These are phyloP conservation scores for Apiospora marii DNA, from an alignment of 2,329 filamentous ascomycete genomes.

Conservation along the genomic window DNA sequence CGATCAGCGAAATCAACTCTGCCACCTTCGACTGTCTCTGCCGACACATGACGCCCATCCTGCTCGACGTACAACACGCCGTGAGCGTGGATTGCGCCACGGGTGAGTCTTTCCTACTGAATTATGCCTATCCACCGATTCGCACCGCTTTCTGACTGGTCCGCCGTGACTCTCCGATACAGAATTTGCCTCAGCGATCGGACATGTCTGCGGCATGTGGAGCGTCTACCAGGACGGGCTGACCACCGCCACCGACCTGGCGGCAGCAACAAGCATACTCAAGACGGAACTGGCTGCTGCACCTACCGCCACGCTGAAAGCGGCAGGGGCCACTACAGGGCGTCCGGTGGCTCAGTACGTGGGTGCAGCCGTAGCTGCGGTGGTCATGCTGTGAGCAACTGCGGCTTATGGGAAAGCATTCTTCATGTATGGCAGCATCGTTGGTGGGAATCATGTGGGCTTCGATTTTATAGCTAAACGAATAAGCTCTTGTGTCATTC, in stretches of 20 bases:
- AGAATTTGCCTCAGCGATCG: constrained; percentile 3
- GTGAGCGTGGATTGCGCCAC: not conserved
- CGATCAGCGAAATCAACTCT: not conserved
- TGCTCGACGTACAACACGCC: not conserved
- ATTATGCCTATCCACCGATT: too few relatives aligned
- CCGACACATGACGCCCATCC: not conserved
- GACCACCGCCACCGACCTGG: not conserved
- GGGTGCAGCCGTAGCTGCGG: not conserved
- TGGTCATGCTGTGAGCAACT: not conserved
- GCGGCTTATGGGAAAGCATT: not conserved
- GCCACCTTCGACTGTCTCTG: constrained; percentile 8
- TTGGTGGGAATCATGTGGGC: too few relatives aligned
- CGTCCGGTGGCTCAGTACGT: not conserved
- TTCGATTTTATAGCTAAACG: not conserved
- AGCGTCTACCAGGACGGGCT: not conserved
- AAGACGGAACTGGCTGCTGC: not conserved
- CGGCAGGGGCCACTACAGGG: not conserved
- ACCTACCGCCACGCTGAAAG: not conserved
- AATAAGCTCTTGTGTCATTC: not conserved
- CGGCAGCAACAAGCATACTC: not conserved
- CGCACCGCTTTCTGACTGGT: not conserved
- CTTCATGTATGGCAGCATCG: not conserved
- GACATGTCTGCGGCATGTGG: not conserved
- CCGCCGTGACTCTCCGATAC: too few relatives aligned
- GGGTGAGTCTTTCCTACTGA: not conserved